Conservation (phyloP, 1,284 basidiomycete genomes). For the Termitomyces sp. region DNA sequence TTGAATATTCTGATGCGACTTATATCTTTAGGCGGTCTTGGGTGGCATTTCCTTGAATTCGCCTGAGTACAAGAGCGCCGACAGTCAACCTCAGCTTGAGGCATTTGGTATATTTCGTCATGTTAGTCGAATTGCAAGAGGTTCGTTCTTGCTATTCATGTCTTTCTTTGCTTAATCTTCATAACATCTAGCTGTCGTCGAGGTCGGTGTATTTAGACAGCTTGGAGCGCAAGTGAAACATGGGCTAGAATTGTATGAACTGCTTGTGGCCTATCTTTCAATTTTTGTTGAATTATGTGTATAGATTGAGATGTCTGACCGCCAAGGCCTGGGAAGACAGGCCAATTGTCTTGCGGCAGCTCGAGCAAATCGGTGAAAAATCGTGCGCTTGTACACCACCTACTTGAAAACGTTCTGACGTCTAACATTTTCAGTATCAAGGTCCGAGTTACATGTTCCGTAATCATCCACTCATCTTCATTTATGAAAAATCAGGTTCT, state of each 20-base stretch:
- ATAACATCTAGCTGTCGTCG: slow-evolving; percentile 53
- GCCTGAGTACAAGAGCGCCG: slow-evolving; percentile 60
- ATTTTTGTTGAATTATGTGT: slow-evolving; percentile 2
- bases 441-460: slow-evolving; percentile 29
- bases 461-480: not conserved
- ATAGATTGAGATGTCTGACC: slow-evolving; percentile 63
- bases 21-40: slow-evolving; percentile 55
- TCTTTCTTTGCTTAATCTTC: not conserved
- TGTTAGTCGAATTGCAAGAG: slow-evolving; percentile 59
- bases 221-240: slow-evolving; percentile 62
- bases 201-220: slow-evolving; percentile 60
- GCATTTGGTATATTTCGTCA: slow-evolving; percentile 65
- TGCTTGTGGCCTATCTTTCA: slow-evolving; percentile 6
- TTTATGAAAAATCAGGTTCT: slow-evolving; percentile 49
- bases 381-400: slow-evolving; percentile 47
- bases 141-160: slow-evolving; percentile 30
- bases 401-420: not conserved
- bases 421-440: slow-evolving; percentile 42
- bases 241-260: slow-evolving; percentile 63
- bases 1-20: not conserved
- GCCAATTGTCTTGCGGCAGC: slow-evolving; percentile 71
- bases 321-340: slow-evolving; percentile 85
- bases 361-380: slow-evolving; percentile 81
- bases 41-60: slow-evolving; percentile 64
- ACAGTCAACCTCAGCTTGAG: slow-evolving; percentile 69